Conservation (phyloP, 164 flowering plant genomes). For the Vitis cinerea region DNA sequence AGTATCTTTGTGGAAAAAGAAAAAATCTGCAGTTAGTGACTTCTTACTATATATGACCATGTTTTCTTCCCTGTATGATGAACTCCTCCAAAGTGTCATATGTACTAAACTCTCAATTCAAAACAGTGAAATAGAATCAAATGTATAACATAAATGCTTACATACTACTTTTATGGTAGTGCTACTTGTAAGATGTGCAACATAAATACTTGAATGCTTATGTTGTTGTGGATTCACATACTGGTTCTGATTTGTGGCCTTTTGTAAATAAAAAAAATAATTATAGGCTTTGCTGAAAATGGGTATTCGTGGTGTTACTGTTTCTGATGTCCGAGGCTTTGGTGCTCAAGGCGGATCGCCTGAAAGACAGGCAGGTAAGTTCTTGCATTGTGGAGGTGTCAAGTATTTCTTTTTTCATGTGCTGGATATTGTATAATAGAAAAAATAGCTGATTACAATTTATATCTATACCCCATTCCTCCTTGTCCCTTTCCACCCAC, state of each 20-base stretch:
- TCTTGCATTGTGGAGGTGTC: background rate
- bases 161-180: too few species aligned
- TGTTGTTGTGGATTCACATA: too few species aligned
- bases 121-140: background rate
- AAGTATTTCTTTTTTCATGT: background rate
- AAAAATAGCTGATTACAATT: too few species aligned
- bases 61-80: background rate
- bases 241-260: background rate
- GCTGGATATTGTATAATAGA: background rate
- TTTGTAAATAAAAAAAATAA: too few species aligned
- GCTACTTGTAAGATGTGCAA: too few species aligned
- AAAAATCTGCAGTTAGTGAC: background rate
- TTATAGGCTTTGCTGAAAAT: conserved; percentile 77
- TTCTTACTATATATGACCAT: background rate
- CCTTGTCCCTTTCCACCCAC: too few species aligned
- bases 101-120: background rate
- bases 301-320: conserved; percentile 93
- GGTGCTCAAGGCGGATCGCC: conserved; percentile 93
- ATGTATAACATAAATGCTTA: too few species aligned
- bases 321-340: conserved; percentile 92
- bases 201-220: too few species aligned
- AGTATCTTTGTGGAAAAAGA: background rate
- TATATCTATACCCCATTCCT: too few species aligned
- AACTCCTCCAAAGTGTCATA: background rate
- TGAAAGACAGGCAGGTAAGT: conserved; percentile 90